phyloP scores from a whole-genome alignment of 371 early-diverging fungal genomes.

The Nosema granulosis region DNA sequence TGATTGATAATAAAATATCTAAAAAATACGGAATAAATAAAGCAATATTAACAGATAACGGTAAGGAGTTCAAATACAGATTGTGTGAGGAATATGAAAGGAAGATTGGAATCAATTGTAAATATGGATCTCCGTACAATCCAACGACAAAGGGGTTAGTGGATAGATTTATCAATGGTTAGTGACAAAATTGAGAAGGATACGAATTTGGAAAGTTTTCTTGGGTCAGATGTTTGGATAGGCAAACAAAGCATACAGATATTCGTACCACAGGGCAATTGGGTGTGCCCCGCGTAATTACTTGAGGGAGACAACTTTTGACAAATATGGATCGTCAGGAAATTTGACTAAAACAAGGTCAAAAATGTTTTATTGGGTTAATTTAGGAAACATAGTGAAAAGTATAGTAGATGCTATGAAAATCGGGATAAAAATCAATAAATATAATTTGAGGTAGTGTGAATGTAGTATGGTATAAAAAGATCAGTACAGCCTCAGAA shows the following conservation, averaged over 20 bases:
- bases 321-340: not conserved
- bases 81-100: not conserved
- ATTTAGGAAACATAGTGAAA: too few relatives aligned
- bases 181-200: slow-evolving; percentile 8
- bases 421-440: not conserved
- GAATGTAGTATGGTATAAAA: not conserved
- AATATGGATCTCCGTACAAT: slow-evolving; percentile 15
- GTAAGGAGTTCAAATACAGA: slow-evolving; percentile 24
- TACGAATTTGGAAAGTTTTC: slow-evolving; percentile 14
- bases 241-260: not conserved
- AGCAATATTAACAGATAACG: slow-evolving; percentile 25
- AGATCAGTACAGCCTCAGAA: not conserved
- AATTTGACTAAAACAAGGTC: not conserved
- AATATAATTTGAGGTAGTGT: not conserved
- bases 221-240: slow-evolving; percentile 1
- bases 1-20: not conserved
- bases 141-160: slow-evolving; percentile 15
- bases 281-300: slow-evolving; percentile 5
- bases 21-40: slow-evolving; percentile 12
- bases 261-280: slow-evolving; percentile 16
- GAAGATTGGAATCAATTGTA: not conserved
- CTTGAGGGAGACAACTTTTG: not conserved
- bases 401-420: not conserved
- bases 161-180: slow-evolving; percentile 23
- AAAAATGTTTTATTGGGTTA: too few relatives aligned